phyloP scores from a whole-genome alignment of 768 basidiomycete species.

The Trametes punicea region DNA sequence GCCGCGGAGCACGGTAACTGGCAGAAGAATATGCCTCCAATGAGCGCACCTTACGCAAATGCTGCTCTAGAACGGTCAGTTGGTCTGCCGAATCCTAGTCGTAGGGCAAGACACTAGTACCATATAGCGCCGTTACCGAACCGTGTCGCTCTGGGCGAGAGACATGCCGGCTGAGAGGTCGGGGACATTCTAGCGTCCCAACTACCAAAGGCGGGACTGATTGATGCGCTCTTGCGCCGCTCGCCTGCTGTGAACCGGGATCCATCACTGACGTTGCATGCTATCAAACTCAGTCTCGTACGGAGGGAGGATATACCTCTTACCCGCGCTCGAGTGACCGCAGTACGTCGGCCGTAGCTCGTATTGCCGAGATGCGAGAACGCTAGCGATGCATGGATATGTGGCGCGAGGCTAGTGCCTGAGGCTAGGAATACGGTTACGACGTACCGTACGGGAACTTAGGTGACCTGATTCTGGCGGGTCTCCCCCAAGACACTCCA shows the following conservation, averaged over 20 bases:
- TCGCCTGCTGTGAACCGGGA: neutral
- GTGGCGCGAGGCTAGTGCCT: neutral
- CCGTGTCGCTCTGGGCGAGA: no score
- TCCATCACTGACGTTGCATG: constrained; percentile 9
- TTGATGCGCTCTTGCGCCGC: constrained; percentile 9
- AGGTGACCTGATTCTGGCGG: no score
- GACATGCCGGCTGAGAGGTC: neutral
- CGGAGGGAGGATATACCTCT: neutral
- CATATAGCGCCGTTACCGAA: no score
- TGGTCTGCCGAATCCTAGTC: no score
- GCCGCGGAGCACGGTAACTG: no score
- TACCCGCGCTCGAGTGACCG: neutral
- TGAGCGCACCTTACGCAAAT: no score
- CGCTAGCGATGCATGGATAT: neutral
- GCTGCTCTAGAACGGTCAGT: no score
- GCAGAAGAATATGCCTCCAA: no score
- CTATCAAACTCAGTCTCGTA: neutral
- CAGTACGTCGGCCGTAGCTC: neutral
- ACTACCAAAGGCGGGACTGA: neutral
- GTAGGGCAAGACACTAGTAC: no score
- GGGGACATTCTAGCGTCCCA: neutral
- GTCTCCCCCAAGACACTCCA: no score
- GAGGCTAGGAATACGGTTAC: neutral
- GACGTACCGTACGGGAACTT: neutral
- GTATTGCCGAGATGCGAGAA: neutral